phyloP scores from a whole-genome alignment of 768 basidiomycete genomes.

The Rossbeevera mucosa region DNA sequence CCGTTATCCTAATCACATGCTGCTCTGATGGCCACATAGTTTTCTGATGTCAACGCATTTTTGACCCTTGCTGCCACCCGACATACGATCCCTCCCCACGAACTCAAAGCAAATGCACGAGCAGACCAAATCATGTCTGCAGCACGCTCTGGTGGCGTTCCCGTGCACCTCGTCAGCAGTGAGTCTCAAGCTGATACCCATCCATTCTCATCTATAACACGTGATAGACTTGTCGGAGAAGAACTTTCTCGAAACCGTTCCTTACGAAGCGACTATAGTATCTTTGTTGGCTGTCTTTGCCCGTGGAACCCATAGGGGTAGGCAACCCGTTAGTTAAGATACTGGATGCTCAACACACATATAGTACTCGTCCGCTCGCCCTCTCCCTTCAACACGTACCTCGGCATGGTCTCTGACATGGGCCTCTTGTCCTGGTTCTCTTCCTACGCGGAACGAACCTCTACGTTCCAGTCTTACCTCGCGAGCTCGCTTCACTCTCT shows the following conservation, averaged over 20 bases:
- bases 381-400: conserved; percentile 41
- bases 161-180: conserved; percentile 78
- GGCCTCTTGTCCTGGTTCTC: conserved; percentile 68
- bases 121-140: conserved; percentile 68
- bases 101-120: conserved; percentile 53
- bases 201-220: conserved; percentile 1
- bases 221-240: conserved; percentile 75
- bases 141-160: conserved; percentile 68
- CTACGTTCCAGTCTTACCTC: conserved; percentile 35
- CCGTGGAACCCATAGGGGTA: conserved; percentile 69
- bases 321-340: conserved; percentile 8
- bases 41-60: conserved; percentile 85
- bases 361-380: conserved; percentile 55
- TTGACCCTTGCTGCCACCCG: conserved; percentile 76
- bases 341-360: conserved; percentile 1
- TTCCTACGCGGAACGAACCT: conserved; percentile 43
- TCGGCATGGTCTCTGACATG: conserved; percentile 75
- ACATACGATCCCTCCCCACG: conserved; percentile 61
- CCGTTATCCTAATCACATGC: not conserved
- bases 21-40: conserved; percentile 41
- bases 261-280: conserved; percentile 59
- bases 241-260: conserved; percentile 65
- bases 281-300: conserved; percentile 64
- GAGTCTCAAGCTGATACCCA: conserved; percentile 24
- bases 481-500: conserved; percentile 53